Evolutionary conservation across 176 grass and related monocot genomes (phyloP).

Genomic region (Pharus latifolius): DNA sequence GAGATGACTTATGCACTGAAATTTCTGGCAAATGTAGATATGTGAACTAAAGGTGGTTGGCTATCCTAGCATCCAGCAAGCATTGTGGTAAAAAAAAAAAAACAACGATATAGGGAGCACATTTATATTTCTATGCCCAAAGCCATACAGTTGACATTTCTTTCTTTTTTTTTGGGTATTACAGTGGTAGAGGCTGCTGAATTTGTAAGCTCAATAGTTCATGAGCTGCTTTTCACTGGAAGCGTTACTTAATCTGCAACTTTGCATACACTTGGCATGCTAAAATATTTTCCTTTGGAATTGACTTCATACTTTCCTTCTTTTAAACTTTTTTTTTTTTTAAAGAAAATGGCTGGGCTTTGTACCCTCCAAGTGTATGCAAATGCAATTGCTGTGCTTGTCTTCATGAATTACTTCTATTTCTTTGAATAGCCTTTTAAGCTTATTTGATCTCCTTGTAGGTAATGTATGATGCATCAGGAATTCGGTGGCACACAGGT

Average conservation of each 20-base stretch:
- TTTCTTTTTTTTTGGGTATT: neutral
- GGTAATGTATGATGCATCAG: slow-evolving; percentile 99
- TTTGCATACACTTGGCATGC: neutral
- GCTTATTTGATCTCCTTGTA: slow-evolving; percentile 14
- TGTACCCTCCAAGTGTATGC: slow-evolving; percentile 5
- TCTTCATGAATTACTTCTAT: neutral
- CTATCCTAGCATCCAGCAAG: neutral
- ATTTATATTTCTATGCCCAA: neutral
- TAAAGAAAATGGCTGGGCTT: neutral
- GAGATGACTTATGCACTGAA: neutral
- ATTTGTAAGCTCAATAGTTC: neutral
- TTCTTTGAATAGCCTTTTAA: neutral
- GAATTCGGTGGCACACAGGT: slow-evolving; percentile 87
- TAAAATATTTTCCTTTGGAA: neutral
- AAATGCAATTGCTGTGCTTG: neutral
- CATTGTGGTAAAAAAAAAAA: neutral
- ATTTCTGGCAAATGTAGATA: neutral
- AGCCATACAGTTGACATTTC: neutral
- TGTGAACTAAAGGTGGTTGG: neutral
- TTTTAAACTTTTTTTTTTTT: neutral
- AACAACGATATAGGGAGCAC: neutral
- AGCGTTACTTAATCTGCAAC: neutral
- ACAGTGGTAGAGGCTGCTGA: neutral
- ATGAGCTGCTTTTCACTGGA: neutral
- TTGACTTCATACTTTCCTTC: neutral